Percentiles rank a stretch among this genome's conserved stretches.
Evolutionary conservation across 78 protist genomes (phyloP).

Genomic region (Dictyostelium discoideum): DNA sequence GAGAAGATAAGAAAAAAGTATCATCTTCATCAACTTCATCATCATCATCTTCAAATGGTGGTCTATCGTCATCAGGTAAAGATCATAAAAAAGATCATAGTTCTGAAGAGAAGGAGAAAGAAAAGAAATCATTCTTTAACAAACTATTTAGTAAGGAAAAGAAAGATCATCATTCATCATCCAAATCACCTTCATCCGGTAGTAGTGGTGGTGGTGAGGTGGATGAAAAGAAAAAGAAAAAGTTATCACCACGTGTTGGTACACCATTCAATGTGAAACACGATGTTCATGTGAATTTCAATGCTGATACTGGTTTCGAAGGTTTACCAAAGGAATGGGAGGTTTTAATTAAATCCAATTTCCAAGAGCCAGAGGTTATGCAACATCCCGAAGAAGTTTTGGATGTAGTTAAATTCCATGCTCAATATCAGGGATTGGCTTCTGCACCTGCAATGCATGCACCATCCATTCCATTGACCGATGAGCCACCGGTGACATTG

Average conservation of each 20-base stretch:
- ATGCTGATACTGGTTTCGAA: slow-evolving; percentile 81
- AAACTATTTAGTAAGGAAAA: slow-evolving; percentile 28
- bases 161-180: neutral
- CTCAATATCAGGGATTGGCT: slow-evolving; percentile 41
- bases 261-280: slow-evolving; percentile 81
- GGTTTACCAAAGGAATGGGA: slow-evolving; percentile 85
- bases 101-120: slow-evolving; percentile 2
- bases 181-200: neutral
- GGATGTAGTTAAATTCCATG: slow-evolving; percentile 79
- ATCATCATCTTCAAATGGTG: neutral
- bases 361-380: slow-evolving; percentile 83
- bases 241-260: slow-evolving; percentile 78
- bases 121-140: slow-evolving; percentile 57
- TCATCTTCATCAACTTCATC: neutral
- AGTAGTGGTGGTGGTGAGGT: neutral
- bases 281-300: slow-evolving; percentile 79
- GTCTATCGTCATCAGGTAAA: neutral
- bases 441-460: slow-evolving; percentile 26
- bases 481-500: slow-evolving; percentile 71
- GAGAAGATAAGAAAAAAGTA: neutral
- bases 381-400: slow-evolving; percentile 80
- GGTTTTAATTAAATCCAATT: slow-evolving; percentile 78
- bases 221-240: slow-evolving; percentile 38
- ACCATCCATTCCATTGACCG: slow-evolving; percentile 24
- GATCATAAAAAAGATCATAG: neutral